phyloP scores from a whole-genome alignment of 1,284 basidiomycete genomes.

The Boletus smithii region DNA sequence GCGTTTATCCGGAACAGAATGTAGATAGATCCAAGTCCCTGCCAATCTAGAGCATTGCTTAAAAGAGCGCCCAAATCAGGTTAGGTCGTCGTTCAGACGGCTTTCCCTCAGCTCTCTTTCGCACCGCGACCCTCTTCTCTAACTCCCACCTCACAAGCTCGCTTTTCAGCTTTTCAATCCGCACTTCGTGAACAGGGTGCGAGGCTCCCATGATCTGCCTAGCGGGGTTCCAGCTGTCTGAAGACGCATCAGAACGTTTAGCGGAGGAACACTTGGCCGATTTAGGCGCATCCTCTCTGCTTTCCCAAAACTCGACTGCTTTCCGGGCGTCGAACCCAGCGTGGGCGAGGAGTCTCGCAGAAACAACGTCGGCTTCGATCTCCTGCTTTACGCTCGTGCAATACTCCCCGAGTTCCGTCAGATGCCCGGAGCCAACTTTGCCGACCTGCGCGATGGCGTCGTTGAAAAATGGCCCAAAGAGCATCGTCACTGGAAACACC shows the following conservation, averaged over 20 bases:
- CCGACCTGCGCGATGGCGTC: conserved; percentile 83
- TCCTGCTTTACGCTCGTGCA: conserved; percentile 77
- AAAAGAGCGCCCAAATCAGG: conserved; percentile 17
- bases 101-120: conserved; percentile 21
- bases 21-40: too few species aligned
- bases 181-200: conserved; percentile 54
- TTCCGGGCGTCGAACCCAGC: conserved; percentile 81
- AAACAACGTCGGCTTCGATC: conserved; percentile 87
- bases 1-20: too few species aligned
- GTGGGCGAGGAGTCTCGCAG: conserved; percentile 79
- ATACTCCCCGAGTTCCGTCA: conserved; percentile 65
- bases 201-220: conserved; percentile 37
- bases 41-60: not conserved
- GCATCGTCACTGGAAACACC: conserved; percentile 82
- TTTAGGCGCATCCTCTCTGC: conserved; percentile 35
- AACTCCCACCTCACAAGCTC: conserved; percentile 57
- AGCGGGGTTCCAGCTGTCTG: conserved; percentile 17
- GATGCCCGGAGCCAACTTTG: conserved; percentile 69
- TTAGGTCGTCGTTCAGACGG: conserved; percentile 13
- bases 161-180: conserved; percentile 45
- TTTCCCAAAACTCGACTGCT: conserved; percentile 74
- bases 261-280: conserved; percentile 41
- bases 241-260: conserved; percentile 6
- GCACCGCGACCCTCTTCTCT: conserved; percentile 35
- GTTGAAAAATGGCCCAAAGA: conserved; percentile 88